A percentile compares a stretch with the other conserved stretches of the same genome.
Conservation (phyloP, 2,329 filamentous ascomycete species). For the Ophiostoma tasmaniense region DNA sequence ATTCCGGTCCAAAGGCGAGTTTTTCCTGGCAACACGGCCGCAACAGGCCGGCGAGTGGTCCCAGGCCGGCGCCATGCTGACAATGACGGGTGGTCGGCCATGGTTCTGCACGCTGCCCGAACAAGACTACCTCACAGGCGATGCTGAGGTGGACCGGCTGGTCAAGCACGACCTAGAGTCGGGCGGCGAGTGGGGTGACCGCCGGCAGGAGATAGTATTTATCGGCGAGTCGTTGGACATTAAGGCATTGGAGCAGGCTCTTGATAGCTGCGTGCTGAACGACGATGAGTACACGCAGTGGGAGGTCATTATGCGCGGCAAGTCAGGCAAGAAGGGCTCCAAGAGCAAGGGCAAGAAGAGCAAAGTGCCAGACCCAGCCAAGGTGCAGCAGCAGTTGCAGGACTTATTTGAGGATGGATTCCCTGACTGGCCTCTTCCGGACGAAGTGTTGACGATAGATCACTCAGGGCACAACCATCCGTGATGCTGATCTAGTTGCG, state of each 20-base stretch:
- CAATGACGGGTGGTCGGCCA: conserved; percentile 43
- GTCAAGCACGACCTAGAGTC: conserved; percentile 42
- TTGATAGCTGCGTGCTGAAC: conserved; percentile 56
- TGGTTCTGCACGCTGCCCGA: conserved; percentile 54
- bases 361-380: neutral
- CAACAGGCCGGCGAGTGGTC: conserved; percentile 51
- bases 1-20: conserved; percentile 55
- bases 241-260: conserved; percentile 38
- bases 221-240: conserved; percentile 58
- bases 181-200: conserved; percentile 58
- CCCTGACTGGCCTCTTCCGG: conserved; percentile 18
- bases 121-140: conserved; percentile 24
- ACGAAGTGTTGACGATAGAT: conserved; percentile 12
- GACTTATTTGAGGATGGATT: conserved; percentile 20
- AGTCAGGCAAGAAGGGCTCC: neutral
- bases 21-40: conserved; percentile 51
- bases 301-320: conserved; percentile 21
- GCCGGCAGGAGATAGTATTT: conserved; percentile 64
- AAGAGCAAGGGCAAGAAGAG: neutral
- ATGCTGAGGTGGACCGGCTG: conserved; percentile 40
- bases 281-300: conserved; percentile 46
- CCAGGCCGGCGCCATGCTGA: conserved; percentile 57
- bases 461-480: conserved; percentile 6
- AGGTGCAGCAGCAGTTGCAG: conserved; percentile 8
- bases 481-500: neutral